phyloP scores from a whole-genome alignment of 768 basidiomycete species.

The Brasilioporus rufonigricans region DNA sequence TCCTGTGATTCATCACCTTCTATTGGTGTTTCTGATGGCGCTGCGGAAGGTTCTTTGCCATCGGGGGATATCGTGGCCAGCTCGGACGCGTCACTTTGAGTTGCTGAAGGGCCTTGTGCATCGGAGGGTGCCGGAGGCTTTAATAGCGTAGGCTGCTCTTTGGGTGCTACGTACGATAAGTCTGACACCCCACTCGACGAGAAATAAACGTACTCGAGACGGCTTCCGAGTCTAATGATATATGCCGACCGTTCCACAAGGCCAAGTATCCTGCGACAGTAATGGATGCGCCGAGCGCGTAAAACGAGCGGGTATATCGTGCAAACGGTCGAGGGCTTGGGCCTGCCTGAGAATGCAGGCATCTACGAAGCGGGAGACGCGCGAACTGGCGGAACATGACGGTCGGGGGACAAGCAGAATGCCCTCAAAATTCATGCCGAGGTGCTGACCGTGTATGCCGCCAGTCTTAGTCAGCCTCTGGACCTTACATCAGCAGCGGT shows the following conservation, averaged over 20 bases:
- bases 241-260: conserved; percentile 44
- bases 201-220: conserved; percentile 24
- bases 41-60: conserved; percentile 7
- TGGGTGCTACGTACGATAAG: conserved; percentile 12
- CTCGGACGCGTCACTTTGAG: conserved; percentile 21
- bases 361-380: conserved; percentile 51
- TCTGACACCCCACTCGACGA: neutral
- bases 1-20: conserved; percentile 28
- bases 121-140: conserved; percentile 16
- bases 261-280: conserved; percentile 46
- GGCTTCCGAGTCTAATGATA: conserved; percentile 47
- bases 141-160: conserved; percentile 10
- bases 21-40: conserved; percentile 1
- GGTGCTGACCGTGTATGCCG: neutral
- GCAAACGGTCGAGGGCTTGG: conserved; percentile 19
- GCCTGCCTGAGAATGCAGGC: conserved; percentile 44
- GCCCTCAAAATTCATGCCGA: conserved; percentile 23
- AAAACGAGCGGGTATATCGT: conserved; percentile 28
- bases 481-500: neutral
- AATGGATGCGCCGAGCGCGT: conserved; percentile 44
- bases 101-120: conserved; percentile 11
- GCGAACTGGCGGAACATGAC: conserved; percentile 56
- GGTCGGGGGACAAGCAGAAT: conserved; percentile 5
- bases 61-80: neutral
- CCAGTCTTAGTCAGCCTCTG: conserved; percentile 27